Conservation (phyloP, 139 green algal species). For the Desmodesmus armatus region DNA sequence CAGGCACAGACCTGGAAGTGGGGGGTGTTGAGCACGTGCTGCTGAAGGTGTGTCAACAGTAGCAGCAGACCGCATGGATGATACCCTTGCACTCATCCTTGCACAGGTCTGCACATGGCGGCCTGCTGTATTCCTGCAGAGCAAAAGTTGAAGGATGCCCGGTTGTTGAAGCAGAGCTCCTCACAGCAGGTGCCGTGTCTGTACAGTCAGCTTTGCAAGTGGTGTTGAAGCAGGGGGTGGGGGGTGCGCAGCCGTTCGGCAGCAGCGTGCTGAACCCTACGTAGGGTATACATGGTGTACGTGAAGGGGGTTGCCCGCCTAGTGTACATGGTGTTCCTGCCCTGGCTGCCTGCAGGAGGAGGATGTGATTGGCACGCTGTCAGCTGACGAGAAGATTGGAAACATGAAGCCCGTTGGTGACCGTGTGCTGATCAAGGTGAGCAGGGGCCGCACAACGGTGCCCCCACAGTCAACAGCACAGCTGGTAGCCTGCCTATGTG, state of each 20-base stretch:
- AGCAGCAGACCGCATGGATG: too few species aligned
- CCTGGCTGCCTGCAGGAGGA: conserved; percentile 77
- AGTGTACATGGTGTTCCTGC: not conserved
- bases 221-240: too few species aligned
- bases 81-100: too few species aligned
- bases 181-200: too few species aligned
- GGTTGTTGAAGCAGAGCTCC: too few species aligned
- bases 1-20: conserved; percentile 93
- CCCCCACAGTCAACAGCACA: too few species aligned
- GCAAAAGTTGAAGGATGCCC: too few species aligned
- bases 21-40: conserved; percentile 81
- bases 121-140: too few species aligned
- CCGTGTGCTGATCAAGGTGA: conserved; percentile 92
- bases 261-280: not conserved
- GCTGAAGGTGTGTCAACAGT: conserved; percentile 93
- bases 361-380: conserved; percentile 93
- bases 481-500: too few species aligned
- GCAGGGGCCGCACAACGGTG: too few species aligned
- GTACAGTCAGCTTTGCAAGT: too few species aligned
- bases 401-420: conserved; percentile 87
- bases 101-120: too few species aligned
- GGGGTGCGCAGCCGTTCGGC: not conserved
- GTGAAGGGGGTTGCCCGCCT: not conserved
- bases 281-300: not conserved
- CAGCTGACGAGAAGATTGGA: conserved; percentile 79